Base-by-base conservation (phyloP, 495 filamentous ascomycete species). In the Penicillium pulvis region DNA sequence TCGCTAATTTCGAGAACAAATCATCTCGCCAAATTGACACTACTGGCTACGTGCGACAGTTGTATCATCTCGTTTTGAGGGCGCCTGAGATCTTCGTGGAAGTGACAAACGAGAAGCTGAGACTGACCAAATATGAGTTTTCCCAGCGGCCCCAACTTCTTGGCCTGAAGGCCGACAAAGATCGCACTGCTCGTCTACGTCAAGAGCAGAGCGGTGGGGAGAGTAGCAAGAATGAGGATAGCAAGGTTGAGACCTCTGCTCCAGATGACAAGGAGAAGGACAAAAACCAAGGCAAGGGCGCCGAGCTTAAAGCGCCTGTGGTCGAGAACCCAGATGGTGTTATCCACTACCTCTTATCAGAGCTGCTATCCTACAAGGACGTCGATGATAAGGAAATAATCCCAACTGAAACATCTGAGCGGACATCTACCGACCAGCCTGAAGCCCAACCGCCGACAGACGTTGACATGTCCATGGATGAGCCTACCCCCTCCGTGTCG, bases 321-420 rank as follows among this genome's bases (percentile, higher is more conserved):
- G 85, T 98, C 3, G 93, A 97, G 70, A 89, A 93, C 58, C 91
- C 95, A 0, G 95, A 97, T 72, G 94, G 94, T 6, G 95, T 99
- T 14, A 88, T 98, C 57, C 91, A 97, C 66, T 98, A 96, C 75
- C 79, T 99, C 19, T 85, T 98, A n/a, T 93, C 88, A 45, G 93
- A 99, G 68, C 79, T 99, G 41, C 77, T 98, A 19, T 90, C 92
- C 53, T 98, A 96, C 70, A 88, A 87, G 65, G 92, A 96, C 63
- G 91, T 95, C 11, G 91, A 93, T 43, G 92, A 94, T 66, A 91
- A 89, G 62, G 89, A 91, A 56, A 57, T 73, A 56, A 57, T 73
- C 39, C 52, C 77, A 11, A 58, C 74, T 7, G 62, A 80, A n/a
- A 50, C 65, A 10, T 80, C 84, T 52, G 86, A 92, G n/a, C 48